Evolutionary conservation across 192 early-diverging fungal species (phyloP), one percentile per base, ranked within the genome.

Genomic region (Coemansia sp.): DNA sequence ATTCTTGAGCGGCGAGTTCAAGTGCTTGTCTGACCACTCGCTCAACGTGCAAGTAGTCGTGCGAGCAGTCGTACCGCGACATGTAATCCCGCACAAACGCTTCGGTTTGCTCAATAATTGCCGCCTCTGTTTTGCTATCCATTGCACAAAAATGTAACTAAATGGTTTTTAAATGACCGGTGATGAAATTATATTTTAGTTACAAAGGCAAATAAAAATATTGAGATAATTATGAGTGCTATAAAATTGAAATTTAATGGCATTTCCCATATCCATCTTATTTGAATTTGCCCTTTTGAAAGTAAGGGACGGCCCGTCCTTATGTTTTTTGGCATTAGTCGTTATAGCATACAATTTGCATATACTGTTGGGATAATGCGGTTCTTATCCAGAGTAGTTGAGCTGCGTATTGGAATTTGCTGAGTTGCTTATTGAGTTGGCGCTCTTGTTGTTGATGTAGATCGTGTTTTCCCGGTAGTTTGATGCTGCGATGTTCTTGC

Each of bases 41-140:
- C 57, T 88, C 79, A 4, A 90, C 86, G 70, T 90, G 88, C 6
- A 84, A 59, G 82, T 80, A 87, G 62, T 90, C 88, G 63, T 90
- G 88, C 2, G 88, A 90, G 54, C 86, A 86, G 55, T 90, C 88
- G 35, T 86, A 86, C 26, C 68, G 73, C 29, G 62, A 63, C 88
- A 90, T 90, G 55, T 87, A 88, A 38, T 78, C 76, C 39, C 72
- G 75, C 32, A 88, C 88, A 66, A 88, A 82, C 10, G 53, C 43
- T 43, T 84, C 80, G 12, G 88, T 82, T 23, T 71, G 61, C 3
- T 54, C 55, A 39, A 73, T 47, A 29, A 62, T 49, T 4, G 43
- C 39, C 0, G 54, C 14, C 16, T 50, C 26, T 3, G 47, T 12
- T 27, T 50, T 27, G 26, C 26, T 61, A 14, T 61, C 18, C 16